phyloP scores from a whole-genome alignment of 2,329 filamentous ascomycete species.

The Penicillium sp. region DNA sequence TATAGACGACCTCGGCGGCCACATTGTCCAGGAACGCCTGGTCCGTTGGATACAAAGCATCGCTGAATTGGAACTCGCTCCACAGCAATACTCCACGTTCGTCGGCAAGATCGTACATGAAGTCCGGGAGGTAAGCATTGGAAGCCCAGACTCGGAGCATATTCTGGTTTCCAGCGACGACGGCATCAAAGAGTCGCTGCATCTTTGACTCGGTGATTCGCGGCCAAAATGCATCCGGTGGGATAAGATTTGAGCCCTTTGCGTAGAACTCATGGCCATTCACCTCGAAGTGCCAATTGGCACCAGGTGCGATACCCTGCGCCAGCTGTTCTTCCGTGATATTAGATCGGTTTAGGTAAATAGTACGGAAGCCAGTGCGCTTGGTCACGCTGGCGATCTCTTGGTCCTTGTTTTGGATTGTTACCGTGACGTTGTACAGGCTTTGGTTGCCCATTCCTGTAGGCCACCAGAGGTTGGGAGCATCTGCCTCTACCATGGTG shows the following conservation, averaged over 20 bases:
- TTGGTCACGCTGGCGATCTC: conserved; percentile 51
- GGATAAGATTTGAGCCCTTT: conserved; percentile 64
- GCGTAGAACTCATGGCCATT: conserved; percentile 65
- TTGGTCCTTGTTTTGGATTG: conserved; percentile 41
- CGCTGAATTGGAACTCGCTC: conserved; percentile 64
- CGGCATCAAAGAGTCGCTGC: conserved; percentile 54
- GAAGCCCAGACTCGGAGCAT: conserved; percentile 64
- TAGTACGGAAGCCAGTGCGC: conserved; percentile 61
- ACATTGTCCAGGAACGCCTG: conserved; percentile 57
- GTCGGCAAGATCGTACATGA: conserved; percentile 63
- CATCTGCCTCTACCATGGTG: conserved; percentile 43
- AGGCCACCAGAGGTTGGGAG: conserved; percentile 62
- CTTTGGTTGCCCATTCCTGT: conserved; percentile 56
- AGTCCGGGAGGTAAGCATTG: conserved; percentile 60
- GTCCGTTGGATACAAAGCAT: conserved; percentile 59
- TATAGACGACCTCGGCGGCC: conserved; percentile 57
- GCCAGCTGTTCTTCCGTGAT: conserved; percentile 55
- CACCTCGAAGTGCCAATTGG: conserved; percentile 65
- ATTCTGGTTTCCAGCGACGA: conserved; percentile 60
- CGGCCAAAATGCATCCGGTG: conserved; percentile 63
- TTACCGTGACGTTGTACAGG: conserved; percentile 57
- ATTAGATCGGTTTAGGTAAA: conserved; percentile 57
- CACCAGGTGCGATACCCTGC: conserved; percentile 56
- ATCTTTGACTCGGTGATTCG: conserved; percentile 56
- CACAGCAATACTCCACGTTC: conserved; percentile 61